Base-by-base conservation (phyloP, 177 flowering plant genomes). In the Vitis hybrid region DNA sequence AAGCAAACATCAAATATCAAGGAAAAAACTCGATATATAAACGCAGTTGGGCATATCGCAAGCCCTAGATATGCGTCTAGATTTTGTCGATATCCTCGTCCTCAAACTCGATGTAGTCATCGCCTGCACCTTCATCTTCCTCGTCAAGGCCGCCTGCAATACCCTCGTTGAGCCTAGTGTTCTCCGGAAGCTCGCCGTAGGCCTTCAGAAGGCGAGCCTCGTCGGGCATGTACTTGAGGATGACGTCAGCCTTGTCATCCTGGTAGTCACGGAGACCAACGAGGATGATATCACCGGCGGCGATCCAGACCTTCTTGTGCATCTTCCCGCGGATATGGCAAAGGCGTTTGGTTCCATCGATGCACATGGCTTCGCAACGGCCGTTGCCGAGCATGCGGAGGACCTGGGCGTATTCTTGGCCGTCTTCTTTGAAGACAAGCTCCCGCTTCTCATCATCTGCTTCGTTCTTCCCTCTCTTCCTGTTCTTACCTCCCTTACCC, bases 231-330 rank as follows among this genome's bases (percentile, higher is more conserved):
- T 87, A 88, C 81, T 88, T 87, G 77, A 88, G 85, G 68, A 88
- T 88, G n/a, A 85, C 89, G 62, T 87, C 92, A 19, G 92, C 94
- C 77, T 88, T 88, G 72, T 89, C 91, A 58, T 86, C 93, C 82
- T 89, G 93, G 62, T 82, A 83, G 38, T 77, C 83, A 18, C 85
- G 79, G 11, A 82, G 85, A 2, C 85, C 85, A 18, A 82, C 85
- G 19, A 82, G 85, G 4, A 82, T 76, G 22, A 82, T 80, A 62
- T 82, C 85, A 13, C 85, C 85, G 10, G 85, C 83, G 3, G 83
- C 82, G 55, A 82, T 82, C 85, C 85, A 82, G 11, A 82, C 85
- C 77, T 82, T 82, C 75, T 82, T 82, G 80, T 82, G 85, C 85
- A 82, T 82, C 80, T 82, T 82, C 1, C 85, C 85, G 6, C 85